Conservation (phyloP, 148 eudicot species). For the Rhododendron kiyosumense region DNA sequence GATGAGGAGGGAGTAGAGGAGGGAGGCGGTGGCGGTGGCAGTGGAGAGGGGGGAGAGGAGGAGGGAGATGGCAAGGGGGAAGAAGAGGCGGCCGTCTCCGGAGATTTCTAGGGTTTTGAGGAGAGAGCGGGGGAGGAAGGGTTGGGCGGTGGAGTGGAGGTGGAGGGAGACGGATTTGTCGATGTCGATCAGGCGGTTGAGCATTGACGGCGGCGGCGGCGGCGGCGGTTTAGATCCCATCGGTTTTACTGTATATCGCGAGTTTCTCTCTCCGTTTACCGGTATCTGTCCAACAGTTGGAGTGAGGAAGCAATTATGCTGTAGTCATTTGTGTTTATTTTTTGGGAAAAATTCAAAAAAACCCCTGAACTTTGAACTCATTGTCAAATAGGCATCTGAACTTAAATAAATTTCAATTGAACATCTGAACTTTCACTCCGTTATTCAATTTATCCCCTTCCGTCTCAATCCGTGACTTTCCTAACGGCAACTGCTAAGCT, state of each 20-base stretch:
- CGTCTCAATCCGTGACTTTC: too few species aligned
- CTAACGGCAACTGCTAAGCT: too few species aligned
- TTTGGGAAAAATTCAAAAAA: too few species aligned
- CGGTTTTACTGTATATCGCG: background rate
- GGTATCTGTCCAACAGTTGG: background rate
- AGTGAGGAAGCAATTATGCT: background rate
- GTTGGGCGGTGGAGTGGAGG: conserved; percentile 43
- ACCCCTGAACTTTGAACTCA: too few species aligned
- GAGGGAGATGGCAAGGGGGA: conserved; percentile 58
- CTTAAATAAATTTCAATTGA: too few species aligned
- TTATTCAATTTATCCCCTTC: too few species aligned
- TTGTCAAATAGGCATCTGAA: too few species aligned
- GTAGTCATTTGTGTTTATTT: too few species aligned
- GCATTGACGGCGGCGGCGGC: conserved; percentile 25
- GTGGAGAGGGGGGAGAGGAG: conserved; percentile 36
- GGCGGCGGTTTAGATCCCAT: conserved; percentile 9
- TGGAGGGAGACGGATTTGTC: conserved; percentile 45
- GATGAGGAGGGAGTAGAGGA: conserved; percentile 29
- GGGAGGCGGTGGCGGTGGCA: conserved; percentile 18
- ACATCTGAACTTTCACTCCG: too few species aligned
- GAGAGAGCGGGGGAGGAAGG: conserved; percentile 47
- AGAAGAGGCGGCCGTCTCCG: conserved; percentile 85
- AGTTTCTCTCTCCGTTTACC: background rate
- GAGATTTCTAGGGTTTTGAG: conserved; percentile 70
- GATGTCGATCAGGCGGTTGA: conserved; percentile 29